phyloP scores from a whole-genome alignment of 441 rosid species.

The Populus hybrid region DNA sequence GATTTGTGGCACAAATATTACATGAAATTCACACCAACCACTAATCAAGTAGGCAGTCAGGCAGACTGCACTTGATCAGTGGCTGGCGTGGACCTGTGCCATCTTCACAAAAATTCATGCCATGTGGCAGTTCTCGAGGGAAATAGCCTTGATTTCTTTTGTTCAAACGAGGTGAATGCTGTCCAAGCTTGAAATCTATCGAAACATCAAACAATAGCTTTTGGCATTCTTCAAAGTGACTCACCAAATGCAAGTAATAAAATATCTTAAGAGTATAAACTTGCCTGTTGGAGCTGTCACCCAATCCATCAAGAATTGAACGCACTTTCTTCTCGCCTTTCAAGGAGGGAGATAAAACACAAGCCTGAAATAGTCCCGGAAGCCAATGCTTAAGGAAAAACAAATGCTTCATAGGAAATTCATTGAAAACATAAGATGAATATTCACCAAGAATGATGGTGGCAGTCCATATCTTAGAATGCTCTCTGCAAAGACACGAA shows the following conservation, averaged over 20 bases:
- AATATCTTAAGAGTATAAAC: slow-evolving; percentile 10
- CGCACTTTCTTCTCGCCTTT: slow-evolving; percentile 97
- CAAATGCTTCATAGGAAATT: not conserved
- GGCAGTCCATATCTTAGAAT: slow-evolving; percentile 98
- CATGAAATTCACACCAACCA: not conserved
- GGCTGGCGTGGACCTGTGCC: not conserved
- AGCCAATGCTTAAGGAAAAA: slow-evolving; percentile 15
- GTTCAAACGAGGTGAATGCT: not conserved
- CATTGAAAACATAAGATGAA: not conserved
- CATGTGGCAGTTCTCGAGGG: not conserved
- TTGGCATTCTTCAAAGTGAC: not conserved
- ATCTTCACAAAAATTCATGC: not conserved
- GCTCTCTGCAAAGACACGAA: slow-evolving; percentile 89
- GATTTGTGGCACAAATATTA: not conserved
- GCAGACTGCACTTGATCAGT: not conserved
- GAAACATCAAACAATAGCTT: not conserved
- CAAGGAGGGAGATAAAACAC: slow-evolving; percentile 76
- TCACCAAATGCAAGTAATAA: not conserved
- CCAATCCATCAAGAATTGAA: slow-evolving; percentile 77
- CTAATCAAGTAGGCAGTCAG: not conserved
- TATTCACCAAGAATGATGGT: slow-evolving; percentile 84
- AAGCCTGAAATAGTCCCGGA: slow-evolving; percentile 55
- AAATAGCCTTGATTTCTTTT: not conserved
- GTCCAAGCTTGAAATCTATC: not conserved
- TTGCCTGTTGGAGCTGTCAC: slow-evolving; percentile 78